Conservation (phyloP, 768 basidiomycete species). For the Sporobolomyces phaffii region DNA sequence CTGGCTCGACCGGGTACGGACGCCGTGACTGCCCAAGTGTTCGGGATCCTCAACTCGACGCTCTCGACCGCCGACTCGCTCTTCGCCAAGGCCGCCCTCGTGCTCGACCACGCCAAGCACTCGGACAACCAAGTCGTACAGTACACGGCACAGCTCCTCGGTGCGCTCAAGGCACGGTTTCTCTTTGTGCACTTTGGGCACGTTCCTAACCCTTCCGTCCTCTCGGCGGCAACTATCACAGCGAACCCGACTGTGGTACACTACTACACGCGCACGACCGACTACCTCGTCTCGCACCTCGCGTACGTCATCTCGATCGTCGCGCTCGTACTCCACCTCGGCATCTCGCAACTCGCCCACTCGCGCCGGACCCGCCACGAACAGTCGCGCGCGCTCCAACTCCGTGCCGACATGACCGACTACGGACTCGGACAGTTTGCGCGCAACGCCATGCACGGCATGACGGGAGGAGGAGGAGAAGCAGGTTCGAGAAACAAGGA, state of each 20-base stretch:
- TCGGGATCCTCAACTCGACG: background rate
- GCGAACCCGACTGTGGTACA: too few species aligned
- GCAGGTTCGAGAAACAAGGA: background rate
- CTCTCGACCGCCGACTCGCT: background rate
- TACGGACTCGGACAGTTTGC: conserved; percentile 5
- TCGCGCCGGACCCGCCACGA: background rate
- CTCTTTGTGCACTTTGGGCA: background rate
- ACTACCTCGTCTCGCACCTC: background rate
- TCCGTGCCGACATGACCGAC: conserved; percentile 2
- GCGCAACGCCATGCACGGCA: background rate
- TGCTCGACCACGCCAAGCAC: background rate
- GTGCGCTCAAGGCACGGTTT: background rate
- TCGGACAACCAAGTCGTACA: conserved; percentile 1
- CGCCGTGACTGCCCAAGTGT: background rate
- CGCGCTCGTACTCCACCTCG: background rate
- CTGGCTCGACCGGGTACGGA: background rate
- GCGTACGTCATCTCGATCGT: conserved; percentile 6
- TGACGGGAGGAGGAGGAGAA: background rate
- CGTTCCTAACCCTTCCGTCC: background rate
- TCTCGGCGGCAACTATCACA: background rate
- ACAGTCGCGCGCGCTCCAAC: background rate
- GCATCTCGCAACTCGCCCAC: conserved; percentile 9
- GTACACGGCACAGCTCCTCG: background rate
- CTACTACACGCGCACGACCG: too few species aligned
- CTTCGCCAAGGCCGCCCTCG: background rate